Percentiles rank a stretch among this genome's conserved stretches.
Conservation (phyloP, 176 grass and related monocot species). For the Cenchrus purpureus region DNA sequence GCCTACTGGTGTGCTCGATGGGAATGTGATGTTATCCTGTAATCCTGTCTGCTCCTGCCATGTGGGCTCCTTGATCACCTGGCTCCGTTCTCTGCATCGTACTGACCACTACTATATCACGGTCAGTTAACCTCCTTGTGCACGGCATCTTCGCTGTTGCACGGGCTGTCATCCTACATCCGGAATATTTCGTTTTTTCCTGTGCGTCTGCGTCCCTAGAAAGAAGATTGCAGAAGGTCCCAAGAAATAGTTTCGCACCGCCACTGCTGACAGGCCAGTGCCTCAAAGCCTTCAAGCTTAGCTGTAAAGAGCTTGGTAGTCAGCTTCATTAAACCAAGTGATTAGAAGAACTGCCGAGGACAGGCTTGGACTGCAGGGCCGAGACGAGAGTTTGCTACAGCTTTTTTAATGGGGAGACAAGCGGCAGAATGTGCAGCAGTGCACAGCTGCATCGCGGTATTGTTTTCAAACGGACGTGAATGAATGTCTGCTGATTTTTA, state of each 20-base stretch:
- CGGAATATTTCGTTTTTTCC: background rate
- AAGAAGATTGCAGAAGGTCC: background rate
- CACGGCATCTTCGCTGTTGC: constrained; percentile 23
- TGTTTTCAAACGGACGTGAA: constrained; percentile 27
- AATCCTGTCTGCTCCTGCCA: background rate
- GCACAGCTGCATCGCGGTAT: constrained; percentile 20
- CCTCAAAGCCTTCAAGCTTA: too few species aligned
- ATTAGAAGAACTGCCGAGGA: constrained; percentile 28
- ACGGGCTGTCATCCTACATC: constrained; percentile 25
- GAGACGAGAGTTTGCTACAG: background rate
- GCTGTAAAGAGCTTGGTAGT: constrained; percentile 39
- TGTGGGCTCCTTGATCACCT: background rate
- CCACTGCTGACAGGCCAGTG: constrained; percentile 3
- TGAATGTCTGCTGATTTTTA: constrained; percentile 24
- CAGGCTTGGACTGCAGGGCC: constrained; percentile 45
- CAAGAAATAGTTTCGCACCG: background rate
- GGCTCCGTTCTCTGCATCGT: background rate
- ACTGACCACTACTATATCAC: background rate
- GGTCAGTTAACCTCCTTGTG: background rate
- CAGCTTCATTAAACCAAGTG: constrained; percentile 46
- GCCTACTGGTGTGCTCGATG: background rate
- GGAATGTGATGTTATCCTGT: constrained; percentile 29
- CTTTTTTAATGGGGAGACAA: constrained; percentile 26
- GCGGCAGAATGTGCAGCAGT: constrained; percentile 7
- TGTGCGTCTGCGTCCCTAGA: background rate